Conservation (phyloP, 257 asterid species). For the Cordia subcordata region DNA sequence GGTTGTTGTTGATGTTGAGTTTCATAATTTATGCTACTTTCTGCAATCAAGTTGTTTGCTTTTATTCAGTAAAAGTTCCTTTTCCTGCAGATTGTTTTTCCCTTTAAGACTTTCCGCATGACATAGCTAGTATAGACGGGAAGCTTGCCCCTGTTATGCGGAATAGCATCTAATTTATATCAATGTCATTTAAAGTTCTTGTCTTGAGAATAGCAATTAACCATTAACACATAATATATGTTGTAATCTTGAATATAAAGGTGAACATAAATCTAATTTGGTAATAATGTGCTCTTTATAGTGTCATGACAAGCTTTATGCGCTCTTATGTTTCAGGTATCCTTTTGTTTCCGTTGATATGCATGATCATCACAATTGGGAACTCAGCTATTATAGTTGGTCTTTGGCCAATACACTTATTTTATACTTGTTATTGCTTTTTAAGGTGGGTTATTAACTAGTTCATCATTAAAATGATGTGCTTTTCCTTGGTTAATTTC, state of each 20-base stretch:
- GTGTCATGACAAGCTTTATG: neutral
- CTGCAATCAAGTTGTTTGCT: neutral
- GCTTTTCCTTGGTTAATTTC: neutral
- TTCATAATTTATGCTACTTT: neutral
- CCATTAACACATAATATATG: too few relatives aligned
- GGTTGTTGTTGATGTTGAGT: neutral
- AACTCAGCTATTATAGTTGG: slow-evolving; percentile 55
- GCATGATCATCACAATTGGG: slow-evolving; percentile 48
- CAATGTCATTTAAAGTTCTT: too few relatives aligned
- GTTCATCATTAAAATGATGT: slow-evolving; percentile 5
- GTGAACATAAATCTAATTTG: too few relatives aligned
- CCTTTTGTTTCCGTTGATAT: slow-evolving; percentile 61
- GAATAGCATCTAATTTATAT: too few relatives aligned
- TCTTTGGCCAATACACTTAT: slow-evolving; percentile 76
- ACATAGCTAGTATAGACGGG: too few relatives aligned
- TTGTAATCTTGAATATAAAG: too few relatives aligned
- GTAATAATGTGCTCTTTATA: neutral
- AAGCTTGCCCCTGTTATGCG: too few relatives aligned
- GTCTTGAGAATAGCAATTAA: too few relatives aligned
- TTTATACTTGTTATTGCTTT: slow-evolving; percentile 66
- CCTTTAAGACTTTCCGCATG: too few relatives aligned
- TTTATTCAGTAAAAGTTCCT: too few relatives aligned
- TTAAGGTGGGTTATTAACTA: slow-evolving; percentile 46
- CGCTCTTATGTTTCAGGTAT: slow-evolving; percentile 49
- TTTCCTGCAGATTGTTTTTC: too few relatives aligned